These are phyloP conservation scores for Avena insularis DNA, from an alignment of 176 grass and related monocot genomes.

Conservation along the genomic window DNA sequence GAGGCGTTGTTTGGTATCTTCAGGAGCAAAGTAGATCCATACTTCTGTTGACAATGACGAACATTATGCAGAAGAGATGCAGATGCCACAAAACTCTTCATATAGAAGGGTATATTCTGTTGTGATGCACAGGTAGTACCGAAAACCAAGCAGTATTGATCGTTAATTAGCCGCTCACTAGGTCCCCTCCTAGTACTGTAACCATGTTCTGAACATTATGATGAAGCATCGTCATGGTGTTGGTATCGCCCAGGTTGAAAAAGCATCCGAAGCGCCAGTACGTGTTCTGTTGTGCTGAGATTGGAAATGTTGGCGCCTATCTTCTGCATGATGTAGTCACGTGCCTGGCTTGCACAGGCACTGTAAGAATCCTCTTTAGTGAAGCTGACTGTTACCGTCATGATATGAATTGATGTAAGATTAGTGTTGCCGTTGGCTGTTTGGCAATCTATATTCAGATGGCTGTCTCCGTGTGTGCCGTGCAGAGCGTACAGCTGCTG, in stretches of 20 bases:
- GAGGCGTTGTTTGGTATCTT: slow-evolving; percentile 41
- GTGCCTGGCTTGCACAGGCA: background rate
- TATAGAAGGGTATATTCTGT: slow-evolving; percentile 19
- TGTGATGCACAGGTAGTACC: slow-evolving; percentile 37
- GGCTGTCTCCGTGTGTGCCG: background rate
- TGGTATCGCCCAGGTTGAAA: background rate
- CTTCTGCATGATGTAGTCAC: background rate
- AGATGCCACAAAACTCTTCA: background rate
- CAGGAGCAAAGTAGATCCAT: slow-evolving; percentile 47
- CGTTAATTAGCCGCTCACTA: background rate
- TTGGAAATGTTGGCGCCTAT: slow-evolving; percentile 8
- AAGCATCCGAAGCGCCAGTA: background rate
- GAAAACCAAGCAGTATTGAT: slow-evolving; percentile 16
- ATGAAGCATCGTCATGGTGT: background rate
- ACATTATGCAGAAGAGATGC: slow-evolving; percentile 1
- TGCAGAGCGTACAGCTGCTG: slow-evolving; percentile 1
- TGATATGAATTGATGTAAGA: background rate
- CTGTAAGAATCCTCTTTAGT: background rate
- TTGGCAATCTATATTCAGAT: background rate
- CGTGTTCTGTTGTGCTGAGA: background rate
- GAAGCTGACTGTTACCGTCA: background rate
- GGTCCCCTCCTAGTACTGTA: background rate
- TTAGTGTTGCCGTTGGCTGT: background rate
- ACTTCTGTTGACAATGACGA: slow-evolving; percentile 32
- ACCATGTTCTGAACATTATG: slow-evolving; percentile 16